Base-by-base conservation (phyloP, 2,329 filamentous ascomycete genomes). In the Monilinia aucupariae region DNA sequence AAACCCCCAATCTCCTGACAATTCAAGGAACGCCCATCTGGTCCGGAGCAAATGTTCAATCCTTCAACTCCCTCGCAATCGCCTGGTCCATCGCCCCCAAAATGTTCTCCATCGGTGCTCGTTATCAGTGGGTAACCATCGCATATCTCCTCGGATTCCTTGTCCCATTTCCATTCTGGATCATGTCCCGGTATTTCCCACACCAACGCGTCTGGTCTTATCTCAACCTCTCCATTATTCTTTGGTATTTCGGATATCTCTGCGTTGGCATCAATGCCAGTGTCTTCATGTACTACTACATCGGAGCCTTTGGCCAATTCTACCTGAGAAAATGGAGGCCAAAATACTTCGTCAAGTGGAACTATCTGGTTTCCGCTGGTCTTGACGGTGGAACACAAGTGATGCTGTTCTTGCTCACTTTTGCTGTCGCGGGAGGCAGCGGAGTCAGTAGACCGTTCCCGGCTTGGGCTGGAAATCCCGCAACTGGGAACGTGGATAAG, bases 281-380 rank as follows among this genome's bases (percentile, higher is more conserved):
- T 68, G 90, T 89, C 71, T 81, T 88, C 58, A 82, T 82, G 71
- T 91, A 87, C 87, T 87, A 83, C 6, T 73, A 84, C 27, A 82
- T 89, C 12, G 88, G 87, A 12, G 80, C 83, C 62, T 68, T 86
- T 49, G 90, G 90, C 77, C 89, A 90, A 75, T 87, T 81, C 69
- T 86, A 80, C 68, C 82, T 91, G 71, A 82, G 84, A 71, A 87
- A n/a, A 78, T 61, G 30, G n/a, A 53, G 56, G 32, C 62, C 62
- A 20, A 39, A 85, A 45, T 90, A 88, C 86, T 91, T 88, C 87
- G 77, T 89, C 75, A 85, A 87, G 74, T 91, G 90, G 78, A 91
- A 91, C 77, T 91, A 91, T 73, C 81, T 90, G 71, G 84, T 87
- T 0, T 89, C 87, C 20, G 88, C 88, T 0, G 88, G 85, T 0